Conservation (phyloP, 306 rosid genomes). For the Adenanthera pavonina region DNA sequence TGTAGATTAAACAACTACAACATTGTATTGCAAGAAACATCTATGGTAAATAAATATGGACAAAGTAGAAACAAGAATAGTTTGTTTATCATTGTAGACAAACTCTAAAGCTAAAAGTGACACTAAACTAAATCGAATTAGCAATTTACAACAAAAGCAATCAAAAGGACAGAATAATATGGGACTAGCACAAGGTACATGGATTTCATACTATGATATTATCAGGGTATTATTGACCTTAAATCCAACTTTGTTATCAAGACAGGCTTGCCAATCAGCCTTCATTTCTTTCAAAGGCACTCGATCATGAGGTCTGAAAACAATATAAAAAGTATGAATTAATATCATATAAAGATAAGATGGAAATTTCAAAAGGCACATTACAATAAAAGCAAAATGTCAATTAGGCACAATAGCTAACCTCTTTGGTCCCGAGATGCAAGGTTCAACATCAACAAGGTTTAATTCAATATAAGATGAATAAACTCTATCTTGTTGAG, state of each 20-base stretch:
- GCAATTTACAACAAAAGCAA: constrained; percentile 23
- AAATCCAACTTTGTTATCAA: background rate
- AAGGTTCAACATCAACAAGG: constrained; percentile 80
- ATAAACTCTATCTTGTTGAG: constrained; percentile 81
- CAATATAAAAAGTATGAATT: constrained; percentile 26
- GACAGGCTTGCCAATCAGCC: constrained; percentile 42
- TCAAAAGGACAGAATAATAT: background rate
- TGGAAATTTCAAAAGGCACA: constrained; percentile 15
- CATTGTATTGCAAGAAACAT: constrained; percentile 2
- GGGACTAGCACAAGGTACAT: constrained; percentile 24
- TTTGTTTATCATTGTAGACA: constrained; percentile 1
- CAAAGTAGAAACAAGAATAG: constrained; percentile 5
- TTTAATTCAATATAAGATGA: constrained; percentile 85
- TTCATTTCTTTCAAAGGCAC: constrained; percentile 89
- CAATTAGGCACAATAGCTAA: constrained; percentile 29
- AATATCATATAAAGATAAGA: background rate
- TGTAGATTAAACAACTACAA: background rate
- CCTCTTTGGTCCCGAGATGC: constrained; percentile 96
- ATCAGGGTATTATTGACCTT: constrained; percentile 61
- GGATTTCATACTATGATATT: background rate
- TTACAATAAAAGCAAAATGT: constrained; percentile 1
- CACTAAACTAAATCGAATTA: constrained; percentile 21
- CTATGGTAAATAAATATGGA: constrained; percentile 14
- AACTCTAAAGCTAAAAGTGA: constrained; percentile 17
- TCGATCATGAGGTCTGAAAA: constrained; percentile 86